phyloP scores from a whole-genome alignment of 139 green algal genomes.

The Micractinium conductrix region DNA sequence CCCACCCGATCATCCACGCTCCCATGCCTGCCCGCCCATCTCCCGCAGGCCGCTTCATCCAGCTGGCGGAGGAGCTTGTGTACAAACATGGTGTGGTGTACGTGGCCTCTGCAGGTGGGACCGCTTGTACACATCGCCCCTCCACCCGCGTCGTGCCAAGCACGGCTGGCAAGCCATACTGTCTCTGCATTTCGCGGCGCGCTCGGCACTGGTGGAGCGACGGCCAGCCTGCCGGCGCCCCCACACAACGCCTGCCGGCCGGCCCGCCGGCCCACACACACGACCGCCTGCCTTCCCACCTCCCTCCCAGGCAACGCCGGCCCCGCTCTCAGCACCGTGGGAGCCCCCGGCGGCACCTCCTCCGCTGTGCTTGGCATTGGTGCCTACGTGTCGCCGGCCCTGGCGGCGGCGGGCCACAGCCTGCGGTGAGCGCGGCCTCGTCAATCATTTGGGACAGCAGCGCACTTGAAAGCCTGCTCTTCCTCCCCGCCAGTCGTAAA shows the following conservation, averaged over 20 bases:
- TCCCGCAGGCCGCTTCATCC: constrained; percentile 63
- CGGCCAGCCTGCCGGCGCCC: too few species aligned
- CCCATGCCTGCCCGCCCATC: too few species aligned
- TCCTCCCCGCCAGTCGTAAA: too few species aligned
- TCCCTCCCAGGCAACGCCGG: constrained; percentile 73
- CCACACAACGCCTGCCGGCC: too few species aligned
- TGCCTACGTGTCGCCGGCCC: constrained; percentile 82
- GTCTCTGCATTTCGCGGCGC: too few species aligned
- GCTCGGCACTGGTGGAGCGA: too few species aligned
- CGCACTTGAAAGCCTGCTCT: too few species aligned
- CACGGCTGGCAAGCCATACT: not conserved
- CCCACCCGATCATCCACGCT: too few species aligned
- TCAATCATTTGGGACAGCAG: too few species aligned
- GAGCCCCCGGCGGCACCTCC: constrained; percentile 84
- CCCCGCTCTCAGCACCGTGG: constrained; percentile 87
- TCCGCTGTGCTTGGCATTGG: constrained; percentile 80
- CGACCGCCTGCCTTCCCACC: not conserved
- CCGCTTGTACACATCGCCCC: constrained; percentile 86
- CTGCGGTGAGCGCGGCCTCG: constrained; percentile 45
- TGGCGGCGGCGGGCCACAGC: constrained; percentile 83
- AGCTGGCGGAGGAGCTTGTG: constrained; percentile 78
- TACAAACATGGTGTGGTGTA: constrained; percentile 90
- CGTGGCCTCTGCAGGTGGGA: constrained; percentile 70
- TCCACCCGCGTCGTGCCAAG: constrained; percentile 46
- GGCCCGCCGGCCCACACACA: not conserved